These are phyloP conservation scores for Coemansia sp. DNA, from an alignment of 192 early-diverging fungal genomes.

Conservation along the genomic window DNA sequence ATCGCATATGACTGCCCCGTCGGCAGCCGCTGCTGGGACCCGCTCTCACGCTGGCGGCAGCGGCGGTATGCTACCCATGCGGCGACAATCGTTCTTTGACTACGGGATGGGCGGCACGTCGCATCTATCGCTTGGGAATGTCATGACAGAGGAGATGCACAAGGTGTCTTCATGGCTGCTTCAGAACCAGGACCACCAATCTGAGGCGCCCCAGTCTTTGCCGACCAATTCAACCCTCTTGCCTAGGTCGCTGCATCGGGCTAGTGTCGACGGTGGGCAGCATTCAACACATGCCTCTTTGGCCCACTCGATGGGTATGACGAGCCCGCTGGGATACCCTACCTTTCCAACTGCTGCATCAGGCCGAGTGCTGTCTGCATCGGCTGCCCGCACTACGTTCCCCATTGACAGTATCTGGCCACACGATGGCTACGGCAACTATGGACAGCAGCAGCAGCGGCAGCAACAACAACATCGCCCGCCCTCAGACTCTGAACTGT, in stretches of 20 bases:
- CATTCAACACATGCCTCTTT: background rate
- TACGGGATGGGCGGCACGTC: conserved; percentile 47
- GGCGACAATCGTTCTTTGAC: conserved; percentile 36
- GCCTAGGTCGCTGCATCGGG: background rate
- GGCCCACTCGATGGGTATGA: background rate
- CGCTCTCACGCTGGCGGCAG: conserved; percentile 7
- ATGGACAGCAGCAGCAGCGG: conserved; percentile 15
- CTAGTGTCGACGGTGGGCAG: background rate
- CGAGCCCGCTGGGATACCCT: background rate
- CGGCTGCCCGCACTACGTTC: conserved; percentile 2
- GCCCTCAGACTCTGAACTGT: conserved; percentile 43
- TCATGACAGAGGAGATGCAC: conserved; percentile 50
- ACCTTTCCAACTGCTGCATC: background rate
- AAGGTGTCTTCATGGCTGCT: conserved; percentile 55
- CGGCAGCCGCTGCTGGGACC: background rate
- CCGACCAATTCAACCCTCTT: background rate
- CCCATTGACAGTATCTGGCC: conserved; percentile 2
- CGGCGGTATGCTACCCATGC: conserved; percentile 30
- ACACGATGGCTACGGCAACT: background rate
- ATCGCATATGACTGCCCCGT: conserved; percentile 17
- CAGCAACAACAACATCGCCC: conserved; percentile 7
- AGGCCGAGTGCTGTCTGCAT: conserved; percentile 1
- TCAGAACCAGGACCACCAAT: conserved; percentile 41
- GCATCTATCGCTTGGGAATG: conserved; percentile 47
- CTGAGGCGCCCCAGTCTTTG: conserved; percentile 1